Conservation (phyloP, 495 filamentous ascomycete genomes). For the Trichoderma reesei region DNA sequence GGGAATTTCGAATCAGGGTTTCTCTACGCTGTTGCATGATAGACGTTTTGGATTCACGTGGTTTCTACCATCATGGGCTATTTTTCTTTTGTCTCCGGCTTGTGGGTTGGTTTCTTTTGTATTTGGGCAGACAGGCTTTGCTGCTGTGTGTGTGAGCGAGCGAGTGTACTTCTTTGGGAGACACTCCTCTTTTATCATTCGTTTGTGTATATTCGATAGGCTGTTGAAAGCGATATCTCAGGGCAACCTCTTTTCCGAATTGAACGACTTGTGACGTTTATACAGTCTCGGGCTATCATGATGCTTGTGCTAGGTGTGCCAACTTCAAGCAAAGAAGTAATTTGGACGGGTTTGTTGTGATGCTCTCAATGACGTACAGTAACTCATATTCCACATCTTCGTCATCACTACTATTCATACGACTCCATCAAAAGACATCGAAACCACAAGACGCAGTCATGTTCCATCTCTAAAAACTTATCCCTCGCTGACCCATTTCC, state of each 20-base stretch:
- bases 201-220: neutral
- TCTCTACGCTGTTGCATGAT: neutral
- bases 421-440: too few relatives aligned
- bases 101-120: neutral
- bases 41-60: neutral
- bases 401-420: too few relatives aligned
- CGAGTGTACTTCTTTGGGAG: neutral
- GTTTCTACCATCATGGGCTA: neutral
- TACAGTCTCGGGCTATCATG: neutral
- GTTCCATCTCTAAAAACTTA: too few relatives aligned
- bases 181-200: neutral
- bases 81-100: neutral
- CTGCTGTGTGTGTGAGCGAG: neutral
- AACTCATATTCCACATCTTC: too few relatives aligned
- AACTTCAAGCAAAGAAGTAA: too few relatives aligned
- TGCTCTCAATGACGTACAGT: too few relatives aligned
- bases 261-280: constrained; percentile 5
- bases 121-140: neutral
- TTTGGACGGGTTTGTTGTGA: too few relatives aligned
- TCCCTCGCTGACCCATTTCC: too few relatives aligned
- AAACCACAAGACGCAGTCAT: too few relatives aligned
- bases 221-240: neutral
- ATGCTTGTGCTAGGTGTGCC: neutral
- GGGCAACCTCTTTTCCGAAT: constrained; percentile 1
- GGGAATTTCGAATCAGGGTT: neutral